Conservation (phyloP, 352 stramenopile genomes). For the Phytophthora europaea region DNA sequence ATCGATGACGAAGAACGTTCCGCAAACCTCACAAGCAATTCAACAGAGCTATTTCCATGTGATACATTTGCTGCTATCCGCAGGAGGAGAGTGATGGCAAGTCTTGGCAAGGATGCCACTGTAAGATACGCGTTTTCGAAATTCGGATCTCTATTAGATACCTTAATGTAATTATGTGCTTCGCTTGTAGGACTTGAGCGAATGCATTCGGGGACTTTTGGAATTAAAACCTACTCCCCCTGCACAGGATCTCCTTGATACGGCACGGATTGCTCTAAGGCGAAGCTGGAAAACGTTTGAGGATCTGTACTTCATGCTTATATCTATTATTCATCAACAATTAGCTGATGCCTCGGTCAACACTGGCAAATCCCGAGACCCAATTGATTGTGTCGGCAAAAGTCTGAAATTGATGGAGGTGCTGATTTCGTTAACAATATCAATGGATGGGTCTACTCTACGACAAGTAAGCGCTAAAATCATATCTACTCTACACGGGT, state of each 20-base stretch:
- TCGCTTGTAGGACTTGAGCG: conserved; percentile 10
- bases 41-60: not conserved
- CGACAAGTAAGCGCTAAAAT: conserved; percentile 35
- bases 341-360: conserved; percentile 9
- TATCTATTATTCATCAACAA: conserved; percentile 49
- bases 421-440: conserved; percentile 39
- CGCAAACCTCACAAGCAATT: not conserved
- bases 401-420: conserved; percentile 37
- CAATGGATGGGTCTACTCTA: conserved; percentile 18
- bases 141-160: not conserved
- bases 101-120: not conserved
- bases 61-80: not conserved
- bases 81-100: not conserved
- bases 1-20: conserved; percentile 10
- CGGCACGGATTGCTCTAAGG: conserved; percentile 14
- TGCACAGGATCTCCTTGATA: conserved; percentile 13
- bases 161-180: not conserved
- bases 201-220: conserved; percentile 13
- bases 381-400: conserved; percentile 33
- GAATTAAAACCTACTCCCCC: not conserved
- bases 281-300: conserved; percentile 22
- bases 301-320: conserved; percentile 43
- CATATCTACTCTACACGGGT: conserved; percentile 19
- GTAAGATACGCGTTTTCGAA: conserved; percentile 16
- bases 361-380: conserved; percentile 9